Evolutionary conservation across 2,329 filamentous ascomycete species (phyloP).

Genomic region (Mollisia scopiformis): DNA sequence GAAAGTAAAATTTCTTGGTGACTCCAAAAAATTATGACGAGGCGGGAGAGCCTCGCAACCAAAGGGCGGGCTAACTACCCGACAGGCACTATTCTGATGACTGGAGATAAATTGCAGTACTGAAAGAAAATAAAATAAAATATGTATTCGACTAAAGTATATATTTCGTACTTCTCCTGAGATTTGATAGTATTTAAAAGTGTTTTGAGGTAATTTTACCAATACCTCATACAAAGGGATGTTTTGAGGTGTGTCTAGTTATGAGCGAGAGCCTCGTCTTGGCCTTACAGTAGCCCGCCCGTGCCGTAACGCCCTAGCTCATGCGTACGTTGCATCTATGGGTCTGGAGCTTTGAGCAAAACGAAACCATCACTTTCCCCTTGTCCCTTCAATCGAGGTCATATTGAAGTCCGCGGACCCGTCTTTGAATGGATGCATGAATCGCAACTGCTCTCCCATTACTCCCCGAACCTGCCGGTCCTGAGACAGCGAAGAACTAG

Average conservation of each 20-base stretch:
- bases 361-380: background rate
- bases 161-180: too few species aligned
- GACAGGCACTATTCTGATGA: too few species aligned
- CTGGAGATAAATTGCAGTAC: too few species aligned
- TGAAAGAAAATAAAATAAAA: too few species aligned
- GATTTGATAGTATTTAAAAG: too few species aligned
- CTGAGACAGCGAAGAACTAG: background rate
- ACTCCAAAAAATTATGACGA: background rate
- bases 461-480: background rate
- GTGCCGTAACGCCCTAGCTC: constrained; percentile 2
- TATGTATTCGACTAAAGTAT: too few species aligned
- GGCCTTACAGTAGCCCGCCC: background rate
- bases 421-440: constrained; percentile 23
- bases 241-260: background rate
- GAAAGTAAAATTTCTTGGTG: constrained; percentile 6
- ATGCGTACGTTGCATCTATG: background rate
- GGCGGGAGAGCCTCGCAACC: background rate
- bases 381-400: background rate
- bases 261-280: constrained; percentile 16
- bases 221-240: too few species aligned
- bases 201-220: too few species aligned
- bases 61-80: too few species aligned
- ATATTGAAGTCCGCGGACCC: constrained; percentile 7
- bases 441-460: constrained; percentile 6
- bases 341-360: background rate